Conservation (phyloP, 2,329 filamentous ascomycete genomes). For the Botrytis medusae region DNA sequence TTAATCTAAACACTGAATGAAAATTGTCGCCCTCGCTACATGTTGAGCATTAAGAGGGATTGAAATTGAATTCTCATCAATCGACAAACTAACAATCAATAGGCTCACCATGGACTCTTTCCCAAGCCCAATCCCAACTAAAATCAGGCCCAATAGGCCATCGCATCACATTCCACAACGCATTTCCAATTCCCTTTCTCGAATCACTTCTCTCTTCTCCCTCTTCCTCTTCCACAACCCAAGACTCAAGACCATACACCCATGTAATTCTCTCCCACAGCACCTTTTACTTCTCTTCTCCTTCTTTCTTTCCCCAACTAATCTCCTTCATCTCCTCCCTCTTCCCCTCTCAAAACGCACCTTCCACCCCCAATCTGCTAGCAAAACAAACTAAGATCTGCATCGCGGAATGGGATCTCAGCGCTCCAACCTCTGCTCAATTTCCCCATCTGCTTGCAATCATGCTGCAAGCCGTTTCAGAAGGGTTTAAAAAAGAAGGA, state of each 20-base stretch:
- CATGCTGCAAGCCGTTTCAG: constrained; percentile 43
- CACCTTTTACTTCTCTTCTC: constrained; percentile 54
- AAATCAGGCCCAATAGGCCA: constrained; percentile 43
- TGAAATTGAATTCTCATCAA: neutral
- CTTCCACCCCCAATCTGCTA: constrained; percentile 30
- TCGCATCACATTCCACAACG: constrained; percentile 47
- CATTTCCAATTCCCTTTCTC: neutral
- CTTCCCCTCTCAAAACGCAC: constrained; percentile 18
- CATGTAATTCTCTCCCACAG: constrained; percentile 51
- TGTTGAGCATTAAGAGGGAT: neutral
- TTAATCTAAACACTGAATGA: too few relatives aligned
- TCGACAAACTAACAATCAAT: neutral
- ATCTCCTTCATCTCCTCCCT: constrained; percentile 31
- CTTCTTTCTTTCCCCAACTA: constrained; percentile 41
- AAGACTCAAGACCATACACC: constrained; percentile 42
- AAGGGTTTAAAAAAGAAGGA: constrained; percentile 39
- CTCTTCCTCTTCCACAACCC: constrained; percentile 39
- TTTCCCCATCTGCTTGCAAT: constrained; percentile 54
- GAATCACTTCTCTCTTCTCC: constrained; percentile 31
- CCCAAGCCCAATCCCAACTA: constrained; percentile 50
- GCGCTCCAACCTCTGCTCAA: constrained; percentile 43
- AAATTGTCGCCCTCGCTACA: too few relatives aligned
- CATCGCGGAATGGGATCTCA: constrained; percentile 50
- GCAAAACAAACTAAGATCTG: constrained; percentile 39
- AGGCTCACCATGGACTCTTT: constrained; percentile 50